A percentile compares a stretch with the other conserved stretches of the same genome.
Conservation (phyloP, 345 rosid genomes). For the Populus davidiana region DNA sequence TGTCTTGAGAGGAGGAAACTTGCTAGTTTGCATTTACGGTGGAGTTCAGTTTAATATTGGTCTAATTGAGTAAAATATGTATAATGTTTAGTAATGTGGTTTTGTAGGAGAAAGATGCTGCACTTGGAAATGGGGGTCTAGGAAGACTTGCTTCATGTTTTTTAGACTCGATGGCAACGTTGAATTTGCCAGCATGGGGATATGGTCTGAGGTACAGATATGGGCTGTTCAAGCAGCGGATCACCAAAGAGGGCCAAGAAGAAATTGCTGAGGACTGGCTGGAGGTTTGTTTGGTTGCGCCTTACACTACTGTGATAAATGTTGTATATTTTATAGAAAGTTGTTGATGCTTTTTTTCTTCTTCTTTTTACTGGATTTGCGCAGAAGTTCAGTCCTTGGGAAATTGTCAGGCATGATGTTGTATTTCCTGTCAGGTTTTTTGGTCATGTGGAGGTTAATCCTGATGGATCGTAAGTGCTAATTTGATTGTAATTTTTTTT, state of each 20-base stretch:
- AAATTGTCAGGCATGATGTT: conserved; percentile 88
- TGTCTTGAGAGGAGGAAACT: too few species aligned
- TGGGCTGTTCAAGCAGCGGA: conserved; percentile 85
- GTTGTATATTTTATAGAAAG: background rate
- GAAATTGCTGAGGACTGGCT: conserved; percentile 99
- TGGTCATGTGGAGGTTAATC: conserved; percentile 66
- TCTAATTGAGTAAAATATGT: background rate
- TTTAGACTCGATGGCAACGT: conserved; percentile 93
- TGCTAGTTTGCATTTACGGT: too few species aligned
- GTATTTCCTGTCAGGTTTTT: conserved; percentile 85
- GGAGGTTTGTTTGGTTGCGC: conserved; percentile 51
- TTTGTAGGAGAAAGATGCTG: conserved; percentile 93
- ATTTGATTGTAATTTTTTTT: background rate
- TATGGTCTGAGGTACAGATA: conserved; percentile 92
- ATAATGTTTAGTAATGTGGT: background rate
- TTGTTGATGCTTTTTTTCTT: conserved; percentile 7
- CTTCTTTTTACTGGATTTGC: conserved; percentile 27
- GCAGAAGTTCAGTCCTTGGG: conserved; percentile 99
- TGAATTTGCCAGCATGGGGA: conserved; percentile 98
- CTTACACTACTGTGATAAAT: background rate
- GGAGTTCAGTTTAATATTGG: too few species aligned
- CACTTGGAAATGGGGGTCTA: conserved; percentile 96
- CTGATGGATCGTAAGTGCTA: conserved; percentile 78
- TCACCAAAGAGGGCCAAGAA: conserved; percentile 86
- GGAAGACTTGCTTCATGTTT: conserved; percentile 98